Conservation (phyloP, 1,284 basidiomycete genomes). For the Omphalotus olearius region DNA sequence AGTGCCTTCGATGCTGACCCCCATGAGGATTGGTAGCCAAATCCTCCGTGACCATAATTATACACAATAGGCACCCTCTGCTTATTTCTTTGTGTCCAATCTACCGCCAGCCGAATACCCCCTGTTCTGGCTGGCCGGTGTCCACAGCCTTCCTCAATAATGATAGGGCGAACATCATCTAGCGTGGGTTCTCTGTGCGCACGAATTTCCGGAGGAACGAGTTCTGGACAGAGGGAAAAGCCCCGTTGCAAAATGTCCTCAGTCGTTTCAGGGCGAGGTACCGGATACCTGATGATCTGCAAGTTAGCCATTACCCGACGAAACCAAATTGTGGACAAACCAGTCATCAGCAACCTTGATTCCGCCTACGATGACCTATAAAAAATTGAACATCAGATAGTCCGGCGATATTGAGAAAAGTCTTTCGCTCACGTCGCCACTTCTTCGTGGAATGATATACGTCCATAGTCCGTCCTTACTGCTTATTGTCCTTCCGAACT, state of each 20-base stretch:
- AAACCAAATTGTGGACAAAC: constrained; percentile 7
- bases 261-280: constrained; percentile 46
- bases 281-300: constrained; percentile 37
- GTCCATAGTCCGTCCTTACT: constrained; percentile 46
- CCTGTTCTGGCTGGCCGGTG: constrained; percentile 67
- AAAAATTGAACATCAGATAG: not conserved
- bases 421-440: constrained; percentile 52
- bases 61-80: constrained; percentile 37
- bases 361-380: constrained; percentile 21
- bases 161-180: constrained; percentile 53
- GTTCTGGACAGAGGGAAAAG: constrained; percentile 50
- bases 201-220: constrained; percentile 44
- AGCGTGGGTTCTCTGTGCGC: constrained; percentile 38
- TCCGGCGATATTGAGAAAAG: not conserved
- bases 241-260: constrained; percentile 45
- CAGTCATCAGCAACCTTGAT: constrained; percentile 19
- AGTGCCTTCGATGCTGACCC: constrained; percentile 58
- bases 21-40: constrained; percentile 74
- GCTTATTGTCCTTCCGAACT: constrained; percentile 53
- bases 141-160: constrained; percentile 72
- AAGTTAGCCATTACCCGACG: not conserved
- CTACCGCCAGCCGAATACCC: constrained; percentile 65
- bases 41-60: constrained; percentile 70
- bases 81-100: constrained; percentile 32
- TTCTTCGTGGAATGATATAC: constrained; percentile 69